A percentile compares a stretch with the other conserved stretches of the same genome.
These are phyloP conservation scores for Exophiala viscosa DNA, from an alignment of 2,329 filamentous ascomycete genomes.

Conservation along the genomic window DNA sequence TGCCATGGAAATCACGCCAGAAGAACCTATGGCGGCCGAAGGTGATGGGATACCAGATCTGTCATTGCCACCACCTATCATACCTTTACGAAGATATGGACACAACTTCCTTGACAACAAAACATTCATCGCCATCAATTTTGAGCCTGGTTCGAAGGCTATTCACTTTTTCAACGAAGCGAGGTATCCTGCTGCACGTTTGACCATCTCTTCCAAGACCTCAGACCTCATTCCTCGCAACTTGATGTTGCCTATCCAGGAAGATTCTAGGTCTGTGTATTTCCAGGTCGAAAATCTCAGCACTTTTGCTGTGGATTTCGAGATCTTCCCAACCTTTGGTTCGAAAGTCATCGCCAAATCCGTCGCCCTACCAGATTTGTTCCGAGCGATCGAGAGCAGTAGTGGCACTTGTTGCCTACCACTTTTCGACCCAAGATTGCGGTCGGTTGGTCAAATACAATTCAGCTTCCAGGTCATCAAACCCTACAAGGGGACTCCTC, in stretches of 20 bases:
- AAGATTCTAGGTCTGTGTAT: conserved; percentile 87
- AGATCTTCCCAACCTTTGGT: conserved; percentile 95
- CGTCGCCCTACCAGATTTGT: conserved; percentile 82
- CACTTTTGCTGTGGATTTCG: conserved; percentile 91
- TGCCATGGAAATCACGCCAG: conserved; percentile 25
- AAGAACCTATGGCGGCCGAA: conserved; percentile 16
- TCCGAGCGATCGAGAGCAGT: conserved; percentile 70
- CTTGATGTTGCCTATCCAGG: conserved; percentile 89
- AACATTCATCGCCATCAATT: conserved; percentile 88
- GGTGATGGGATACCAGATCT: conserved; percentile 87
- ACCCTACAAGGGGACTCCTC: conserved; percentile 83
- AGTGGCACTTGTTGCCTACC: conserved; percentile 80
- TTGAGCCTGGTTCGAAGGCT: conserved; percentile 72
- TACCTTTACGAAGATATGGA: conserved; percentile 87
- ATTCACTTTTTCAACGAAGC: conserved; percentile 95
- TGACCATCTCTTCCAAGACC: conserved; percentile 94
- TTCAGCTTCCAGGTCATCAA: conserved; percentile 97
- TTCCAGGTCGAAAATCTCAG: conserved; percentile 95
- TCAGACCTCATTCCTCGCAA: conserved; percentile 96
- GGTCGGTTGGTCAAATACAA: conserved; percentile 87
- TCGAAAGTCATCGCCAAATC: conserved; percentile 97
- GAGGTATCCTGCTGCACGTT: conserved; percentile 88
- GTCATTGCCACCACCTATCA: conserved; percentile 90
- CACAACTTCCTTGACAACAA: conserved; percentile 99
- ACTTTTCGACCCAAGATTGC: conserved; percentile 84